phyloP scores from a whole-genome alignment of 441 rosid species.

The Pelargonium exstipulatum region DNA sequence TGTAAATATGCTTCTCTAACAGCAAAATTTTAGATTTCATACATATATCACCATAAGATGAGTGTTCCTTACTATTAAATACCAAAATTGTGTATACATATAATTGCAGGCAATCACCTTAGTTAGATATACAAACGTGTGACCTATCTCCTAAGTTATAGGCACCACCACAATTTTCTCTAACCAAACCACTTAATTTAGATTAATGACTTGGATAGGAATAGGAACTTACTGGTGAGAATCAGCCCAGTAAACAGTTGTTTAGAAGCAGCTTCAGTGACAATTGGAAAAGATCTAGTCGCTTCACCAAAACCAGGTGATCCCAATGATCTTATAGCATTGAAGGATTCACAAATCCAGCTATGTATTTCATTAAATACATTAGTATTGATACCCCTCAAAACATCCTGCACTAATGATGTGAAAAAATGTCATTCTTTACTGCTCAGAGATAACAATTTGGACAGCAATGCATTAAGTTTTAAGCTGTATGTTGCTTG shows the following conservation, averaged over 20 bases:
- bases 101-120: background rate
- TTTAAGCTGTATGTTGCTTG: no score
- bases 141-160: background rate
- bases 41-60: background rate
- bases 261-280: conserved; percentile 51
- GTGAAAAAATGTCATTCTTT: background rate
- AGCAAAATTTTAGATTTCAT: background rate
- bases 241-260: conserved; percentile 66
- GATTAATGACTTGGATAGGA: conserved; percentile 1
- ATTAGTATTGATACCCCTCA: conserved; percentile 45
- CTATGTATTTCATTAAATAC: conserved; percentile 52
- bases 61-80: background rate
- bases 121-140: background rate
- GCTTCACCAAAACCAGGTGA: conserved; percentile 42
- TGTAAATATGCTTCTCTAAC: background rate
- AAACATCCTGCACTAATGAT: conserved; percentile 52
- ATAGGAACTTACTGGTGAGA: conserved; percentile 65
- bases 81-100: background rate
- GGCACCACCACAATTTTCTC: no score
- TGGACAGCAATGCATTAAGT: no score
- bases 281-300: conserved; percentile 53
- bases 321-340: conserved; percentile 37
- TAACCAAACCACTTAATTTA: background rate
- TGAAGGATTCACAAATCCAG: conserved; percentile 68
- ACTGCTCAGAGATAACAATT: no score